These are phyloP conservation scores for Ceratobasidium sp. DNA, from an alignment of 1,284 basidiomycete genomes.

Conservation along the genomic window DNA sequence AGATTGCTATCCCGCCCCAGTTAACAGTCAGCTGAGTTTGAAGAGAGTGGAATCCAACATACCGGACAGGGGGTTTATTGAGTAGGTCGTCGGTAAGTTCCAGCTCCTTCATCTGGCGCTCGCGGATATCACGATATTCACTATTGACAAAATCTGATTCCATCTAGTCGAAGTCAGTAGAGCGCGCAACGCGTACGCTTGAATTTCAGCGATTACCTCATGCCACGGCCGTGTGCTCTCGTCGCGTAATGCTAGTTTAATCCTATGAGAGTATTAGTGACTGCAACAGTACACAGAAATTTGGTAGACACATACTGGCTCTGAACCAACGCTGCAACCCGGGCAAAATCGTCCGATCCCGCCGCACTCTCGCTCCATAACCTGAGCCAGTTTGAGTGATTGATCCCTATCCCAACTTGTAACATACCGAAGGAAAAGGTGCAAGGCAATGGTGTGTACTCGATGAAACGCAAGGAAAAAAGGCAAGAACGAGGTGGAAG, in stretches of 20 bases:
- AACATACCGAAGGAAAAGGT: slow-evolving; percentile 78
- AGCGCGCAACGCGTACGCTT: no score
- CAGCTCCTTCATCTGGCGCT: slow-evolving; percentile 92
- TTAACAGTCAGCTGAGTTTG: slow-evolving; percentile 16
- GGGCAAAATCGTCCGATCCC: slow-evolving; percentile 76
- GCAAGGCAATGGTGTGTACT: slow-evolving; percentile 82
- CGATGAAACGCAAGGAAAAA: slow-evolving; percentile 88
- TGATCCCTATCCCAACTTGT: not conserved
- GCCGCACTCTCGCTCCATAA: slow-evolving; percentile 97
- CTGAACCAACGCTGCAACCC: slow-evolving; percentile 80
- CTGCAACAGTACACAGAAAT: slow-evolving; percentile 23
- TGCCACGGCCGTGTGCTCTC: slow-evolving; percentile 85
- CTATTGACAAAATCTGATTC: slow-evolving; percentile 84
- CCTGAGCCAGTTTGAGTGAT: slow-evolving; percentile 38
- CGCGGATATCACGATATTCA: slow-evolving; percentile 86
- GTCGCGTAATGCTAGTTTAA: slow-evolving; percentile 76
- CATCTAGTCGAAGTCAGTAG: slow-evolving; percentile 5
- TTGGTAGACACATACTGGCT: slow-evolving; percentile 73
- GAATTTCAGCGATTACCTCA: slow-evolving; percentile 53
- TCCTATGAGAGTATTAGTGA: slow-evolving; percentile 52
- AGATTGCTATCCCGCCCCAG: slow-evolving; percentile 78
- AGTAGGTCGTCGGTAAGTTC: slow-evolving; percentile 91
- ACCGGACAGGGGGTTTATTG: slow-evolving; percentile 84
- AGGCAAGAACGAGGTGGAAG: slow-evolving; percentile 83
- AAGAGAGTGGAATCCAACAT: slow-evolving; percentile 44